Conservation (phyloP, 805 yeast genomes). For the Cyberlindnera galapagoensis region DNA sequence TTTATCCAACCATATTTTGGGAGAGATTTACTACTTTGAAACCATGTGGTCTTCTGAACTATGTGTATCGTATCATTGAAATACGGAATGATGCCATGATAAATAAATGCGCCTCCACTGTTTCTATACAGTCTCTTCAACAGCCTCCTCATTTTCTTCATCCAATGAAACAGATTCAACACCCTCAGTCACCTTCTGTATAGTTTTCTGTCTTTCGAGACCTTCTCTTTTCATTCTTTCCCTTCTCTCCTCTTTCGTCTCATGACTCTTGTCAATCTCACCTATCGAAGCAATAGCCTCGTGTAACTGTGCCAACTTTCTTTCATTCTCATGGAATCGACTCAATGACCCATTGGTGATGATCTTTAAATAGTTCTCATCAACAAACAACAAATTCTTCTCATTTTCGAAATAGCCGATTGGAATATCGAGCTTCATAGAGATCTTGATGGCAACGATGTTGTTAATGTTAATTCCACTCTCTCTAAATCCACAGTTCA, state of each 20-base stretch:
- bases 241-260: constrained; percentile 53
- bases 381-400: constrained; percentile 38
- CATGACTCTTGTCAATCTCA: constrained; percentile 19
- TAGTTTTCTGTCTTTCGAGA: constrained; percentile 21
- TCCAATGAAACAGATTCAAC: too few species aligned
- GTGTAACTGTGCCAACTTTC: constrained; percentile 45
- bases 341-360: constrained; percentile 51
- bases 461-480: constrained; percentile 78
- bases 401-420: constrained; percentile 47
- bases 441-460: constrained; percentile 71
- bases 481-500: constrained; percentile 84
- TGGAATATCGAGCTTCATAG: constrained; percentile 71
- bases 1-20: too few species aligned
- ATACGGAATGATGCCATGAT: too few species aligned
- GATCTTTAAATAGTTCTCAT: constrained; percentile 41
- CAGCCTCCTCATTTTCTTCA: background rate
- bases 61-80: too few species aligned
- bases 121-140: too few species aligned
- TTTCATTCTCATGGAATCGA: constrained; percentile 60
- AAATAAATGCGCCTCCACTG: too few species aligned
- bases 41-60: too few species aligned
- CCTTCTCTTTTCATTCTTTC: constrained; percentile 47
- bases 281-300: constrained; percentile 30
- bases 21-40: too few species aligned
- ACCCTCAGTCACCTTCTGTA: constrained; percentile 4